A percentile compares a stretch with the other conserved stretches of the same genome.
Conservation (phyloP, 257 asterid species). For the Solanum phureja region DNA sequence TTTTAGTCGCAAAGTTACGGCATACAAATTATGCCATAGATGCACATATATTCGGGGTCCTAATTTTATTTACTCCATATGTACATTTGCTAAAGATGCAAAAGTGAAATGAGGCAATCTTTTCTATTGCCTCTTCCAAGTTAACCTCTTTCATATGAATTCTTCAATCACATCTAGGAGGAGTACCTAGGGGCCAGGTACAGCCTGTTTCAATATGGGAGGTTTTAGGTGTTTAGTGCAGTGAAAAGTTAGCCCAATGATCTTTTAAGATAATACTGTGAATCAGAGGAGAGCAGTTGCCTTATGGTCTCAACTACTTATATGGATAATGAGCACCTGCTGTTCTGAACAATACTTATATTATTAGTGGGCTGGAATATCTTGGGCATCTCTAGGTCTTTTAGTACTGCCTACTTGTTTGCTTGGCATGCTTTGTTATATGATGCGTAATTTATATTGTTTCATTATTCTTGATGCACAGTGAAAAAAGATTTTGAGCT, state of each 20-base stretch:
- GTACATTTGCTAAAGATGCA: background rate
- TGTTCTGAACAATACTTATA: background rate
- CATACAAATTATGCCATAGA: background rate
- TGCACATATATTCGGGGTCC: background rate
- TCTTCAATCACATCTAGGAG: background rate
- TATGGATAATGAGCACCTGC: background rate
- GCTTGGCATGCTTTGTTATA: constrained; percentile 2
- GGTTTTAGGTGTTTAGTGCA: background rate
- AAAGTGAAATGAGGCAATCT: background rate
- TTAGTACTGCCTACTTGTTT: background rate
- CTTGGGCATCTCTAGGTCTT: background rate
- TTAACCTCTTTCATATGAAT: background rate
- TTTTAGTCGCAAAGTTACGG: background rate
- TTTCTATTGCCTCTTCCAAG: background rate
- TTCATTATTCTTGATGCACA: constrained; percentile 17
- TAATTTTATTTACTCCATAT: background rate
- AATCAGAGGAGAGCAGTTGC: background rate
- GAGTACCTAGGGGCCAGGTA: background rate
- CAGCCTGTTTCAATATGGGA: background rate
- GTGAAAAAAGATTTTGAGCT: constrained; percentile 92
- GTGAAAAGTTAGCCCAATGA: background rate
- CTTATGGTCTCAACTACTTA: background rate
- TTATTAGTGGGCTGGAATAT: background rate
- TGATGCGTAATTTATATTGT: background rate
- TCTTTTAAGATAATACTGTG: background rate